Evolutionary conservation across 2,329 filamentous ascomycete species (phyloP).

Genomic region (Amylocarpus encephaloides): DNA sequence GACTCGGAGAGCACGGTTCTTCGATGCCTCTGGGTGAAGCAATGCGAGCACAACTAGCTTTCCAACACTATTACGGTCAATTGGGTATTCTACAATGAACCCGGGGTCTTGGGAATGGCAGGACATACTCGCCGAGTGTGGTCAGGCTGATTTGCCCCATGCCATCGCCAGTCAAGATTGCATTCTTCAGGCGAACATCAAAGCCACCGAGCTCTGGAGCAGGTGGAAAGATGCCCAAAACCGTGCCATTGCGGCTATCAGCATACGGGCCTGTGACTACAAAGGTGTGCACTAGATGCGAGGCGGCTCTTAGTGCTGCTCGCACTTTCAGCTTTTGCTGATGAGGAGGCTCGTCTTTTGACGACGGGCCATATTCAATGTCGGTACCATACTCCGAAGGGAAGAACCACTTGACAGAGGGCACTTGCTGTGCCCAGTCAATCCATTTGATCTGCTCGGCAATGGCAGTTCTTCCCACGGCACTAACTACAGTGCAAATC

Average conservation of each 20-base stretch:
- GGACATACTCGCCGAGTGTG: slow-evolving; percentile 61
- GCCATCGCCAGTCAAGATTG: slow-evolving; percentile 56
- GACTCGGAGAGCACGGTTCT: slow-evolving; percentile 32
- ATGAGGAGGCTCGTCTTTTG: slow-evolving; percentile 57
- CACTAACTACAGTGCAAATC: slow-evolving; percentile 60
- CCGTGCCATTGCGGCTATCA: background rate
- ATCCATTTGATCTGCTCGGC: slow-evolving; percentile 56
- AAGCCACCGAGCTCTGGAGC: slow-evolving; percentile 46
- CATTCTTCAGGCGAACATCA: slow-evolving; percentile 49
- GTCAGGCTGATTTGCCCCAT: slow-evolving; percentile 59
- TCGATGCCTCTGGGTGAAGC: slow-evolving; percentile 31
- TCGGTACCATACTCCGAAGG: slow-evolving; percentile 49
- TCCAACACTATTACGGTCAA: slow-evolving; percentile 42
- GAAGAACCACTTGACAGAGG: slow-evolving; percentile 57
- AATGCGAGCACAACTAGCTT: slow-evolving; percentile 33
- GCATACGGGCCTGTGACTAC: slow-evolving; percentile 20
- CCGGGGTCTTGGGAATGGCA: background rate
- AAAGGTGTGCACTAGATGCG: slow-evolving; percentile 55
- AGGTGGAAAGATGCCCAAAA: slow-evolving; percentile 1
- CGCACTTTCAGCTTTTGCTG: slow-evolving; percentile 66
- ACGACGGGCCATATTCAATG: slow-evolving; percentile 51
- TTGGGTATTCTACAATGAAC: background rate
- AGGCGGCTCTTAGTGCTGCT: slow-evolving; percentile 47
- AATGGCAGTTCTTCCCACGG: slow-evolving; percentile 58
- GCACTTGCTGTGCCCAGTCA: slow-evolving; percentile 48